Base-by-base conservation (phyloP, 2,329 filamentous ascomycete genomes). In the Neophaeococcomyces aloes region DNA sequence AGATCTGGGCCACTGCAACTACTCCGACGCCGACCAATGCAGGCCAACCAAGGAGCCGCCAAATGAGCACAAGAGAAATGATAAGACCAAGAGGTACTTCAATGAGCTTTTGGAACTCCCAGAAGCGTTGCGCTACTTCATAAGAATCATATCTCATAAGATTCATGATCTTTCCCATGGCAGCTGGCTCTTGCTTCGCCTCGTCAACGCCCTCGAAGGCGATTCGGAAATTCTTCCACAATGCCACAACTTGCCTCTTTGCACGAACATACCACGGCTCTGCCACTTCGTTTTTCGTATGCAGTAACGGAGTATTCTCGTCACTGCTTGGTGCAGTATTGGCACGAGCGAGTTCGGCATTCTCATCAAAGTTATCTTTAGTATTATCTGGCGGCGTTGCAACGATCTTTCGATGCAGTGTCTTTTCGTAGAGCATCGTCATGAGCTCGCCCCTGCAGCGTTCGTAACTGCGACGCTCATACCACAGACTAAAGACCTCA, bases 161-260 rank as follows among this genome's bases (percentile, higher is more conserved):
- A 55, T 94, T 94, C 48, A 94, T 74, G 40, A 94, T 91, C 58
- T 94, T 94, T 6, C 87, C 87, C 64, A 88, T 89, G 0, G 84
- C 86, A 0, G 87, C 86, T 2, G 82, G 75, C 44, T 73, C 71
- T 19, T 47, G 48, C 44, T 60, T 60, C 34, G 56, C 46, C 54
- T 57, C 7, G 43, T 38, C 39, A 29, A 45, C 29, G 48, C 47
- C 1, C 5, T 18, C 33, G 17, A 49, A 43, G 6, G 41, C 38
- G 15, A 48, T 29, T 31, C 23, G 31, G 7, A 37, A 32, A 15
- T 39, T 42, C 3, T 31, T 19, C 21, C 51, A 21, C 17, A 37
- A 18, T 14, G 14, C 32, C 19, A 29, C 32, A 7, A 29, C 17
- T 18, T 42, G 39, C 14, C 6, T 35, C 13, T 19, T 17, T 27